Evolutionary conservation across 1,139 yeast species (phyloP).

Genomic region (Candida sanyaensis): DNA sequence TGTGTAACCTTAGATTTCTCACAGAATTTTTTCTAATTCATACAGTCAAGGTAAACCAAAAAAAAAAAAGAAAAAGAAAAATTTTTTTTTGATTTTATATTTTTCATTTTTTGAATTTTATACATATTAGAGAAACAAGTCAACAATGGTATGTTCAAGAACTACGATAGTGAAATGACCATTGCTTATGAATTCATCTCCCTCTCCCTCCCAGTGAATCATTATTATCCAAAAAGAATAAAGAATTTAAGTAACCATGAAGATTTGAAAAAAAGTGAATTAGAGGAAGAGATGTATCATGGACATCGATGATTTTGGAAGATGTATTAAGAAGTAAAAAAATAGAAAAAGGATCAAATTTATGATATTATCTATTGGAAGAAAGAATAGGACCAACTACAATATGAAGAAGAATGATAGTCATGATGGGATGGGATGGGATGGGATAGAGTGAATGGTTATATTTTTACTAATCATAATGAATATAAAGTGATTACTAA

Average conservation of each 20-base stretch:
- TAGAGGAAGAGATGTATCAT: background rate
- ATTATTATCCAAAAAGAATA: background rate
- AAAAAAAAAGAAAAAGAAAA: background rate
- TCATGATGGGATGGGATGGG: too few relatives aligned
- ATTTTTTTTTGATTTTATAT: background rate
- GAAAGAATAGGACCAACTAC: background rate
- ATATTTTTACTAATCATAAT: too few relatives aligned
- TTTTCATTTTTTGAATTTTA: background rate
- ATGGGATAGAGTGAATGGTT: background rate
- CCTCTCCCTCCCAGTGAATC: too few relatives aligned
- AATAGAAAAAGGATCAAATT: too few relatives aligned
- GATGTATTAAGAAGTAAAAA: too few relatives aligned
- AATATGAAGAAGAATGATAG: too few relatives aligned
- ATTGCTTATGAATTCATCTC: background rate
- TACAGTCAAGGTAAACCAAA: background rate
- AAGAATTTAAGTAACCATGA: background rate
- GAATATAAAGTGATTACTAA: constrained; percentile 1
- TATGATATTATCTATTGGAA: too few relatives aligned
- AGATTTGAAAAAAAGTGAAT: too few relatives aligned
- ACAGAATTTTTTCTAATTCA: background rate
- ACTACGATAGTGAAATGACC: background rate
- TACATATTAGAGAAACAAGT: constrained; percentile 6
- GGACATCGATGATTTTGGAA: too few relatives aligned
- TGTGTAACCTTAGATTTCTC: background rate
- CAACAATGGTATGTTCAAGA: constrained; percentile 6